These are phyloP conservation scores for Grammothele lineata DNA, from an alignment of 768 basidiomycete genomes.

Conservation along the genomic window DNA sequence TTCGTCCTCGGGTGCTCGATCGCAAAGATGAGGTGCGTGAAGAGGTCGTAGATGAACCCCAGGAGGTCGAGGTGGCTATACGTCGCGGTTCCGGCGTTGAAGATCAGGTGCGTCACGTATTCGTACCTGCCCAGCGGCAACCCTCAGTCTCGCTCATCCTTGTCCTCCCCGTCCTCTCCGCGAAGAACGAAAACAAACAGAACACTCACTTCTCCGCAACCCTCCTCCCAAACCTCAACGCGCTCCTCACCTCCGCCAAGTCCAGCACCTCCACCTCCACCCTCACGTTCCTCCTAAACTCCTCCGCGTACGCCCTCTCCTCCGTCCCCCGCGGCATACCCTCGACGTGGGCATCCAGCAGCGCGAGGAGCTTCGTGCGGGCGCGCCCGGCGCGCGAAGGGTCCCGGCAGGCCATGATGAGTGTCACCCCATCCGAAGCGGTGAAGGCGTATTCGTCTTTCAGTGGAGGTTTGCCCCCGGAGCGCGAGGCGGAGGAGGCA, in stretches of 20 bases:
- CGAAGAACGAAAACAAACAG: no score
- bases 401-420: conserved; percentile 80
- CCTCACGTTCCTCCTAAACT: conserved; percentile 53
- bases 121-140: conserved; percentile 50
- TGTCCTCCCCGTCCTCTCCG: not conserved
- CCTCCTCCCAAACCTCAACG: conserved; percentile 58
- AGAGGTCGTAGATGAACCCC: conserved; percentile 42
- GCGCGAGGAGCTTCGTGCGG: conserved; percentile 43
- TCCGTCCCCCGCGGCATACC: conserved; percentile 29
- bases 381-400: conserved; percentile 60
- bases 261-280: conserved; percentile 65
- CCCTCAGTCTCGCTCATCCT: no score
- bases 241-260: conserved; percentile 53
- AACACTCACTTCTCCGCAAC: conserved; percentile 47
- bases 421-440: conserved; percentile 50
- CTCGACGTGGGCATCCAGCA: conserved; percentile 52
- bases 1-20: conserved; percentile 55
- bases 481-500: conserved; percentile 12
- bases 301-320: conserved; percentile 50
- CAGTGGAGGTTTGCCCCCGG: no score
- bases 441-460: conserved; percentile 11
- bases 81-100: conserved; percentile 71
- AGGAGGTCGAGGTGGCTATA: conserved; percentile 53
- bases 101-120: conserved; percentile 77
- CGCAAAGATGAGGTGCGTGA: conserved; percentile 38